Evolutionary conservation across 78 protist species (phyloP).

Genomic region (Anaeramoeba ignava): DNA sequence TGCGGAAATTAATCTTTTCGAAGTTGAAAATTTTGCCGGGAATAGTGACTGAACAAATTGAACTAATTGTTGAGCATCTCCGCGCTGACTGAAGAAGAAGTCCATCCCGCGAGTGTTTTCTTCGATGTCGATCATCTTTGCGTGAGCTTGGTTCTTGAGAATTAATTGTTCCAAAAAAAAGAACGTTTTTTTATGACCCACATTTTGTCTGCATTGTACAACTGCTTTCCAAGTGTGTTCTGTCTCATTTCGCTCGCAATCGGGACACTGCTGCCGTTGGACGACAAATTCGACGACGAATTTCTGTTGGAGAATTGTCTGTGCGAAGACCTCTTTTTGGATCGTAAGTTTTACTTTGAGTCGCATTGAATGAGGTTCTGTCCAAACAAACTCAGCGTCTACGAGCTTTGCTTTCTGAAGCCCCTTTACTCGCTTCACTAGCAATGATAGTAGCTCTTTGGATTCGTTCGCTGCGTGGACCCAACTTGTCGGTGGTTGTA

Average conservation of each 20-base stretch:
- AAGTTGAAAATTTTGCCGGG: slow-evolving; percentile 3
- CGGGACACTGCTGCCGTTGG: slow-evolving; percentile 61
- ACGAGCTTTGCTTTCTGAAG: slow-evolving; percentile 68
- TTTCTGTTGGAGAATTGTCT: slow-evolving; percentile 52
- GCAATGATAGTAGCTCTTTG: slow-evolving; percentile 75
- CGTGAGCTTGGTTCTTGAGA: slow-evolving; percentile 78
- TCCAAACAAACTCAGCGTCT: slow-evolving; percentile 97
- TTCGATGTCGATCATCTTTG: slow-evolving; percentile 39
- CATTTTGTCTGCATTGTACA: slow-evolving; percentile 90
- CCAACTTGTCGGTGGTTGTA: slow-evolving; percentile 70
- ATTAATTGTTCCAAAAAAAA: slow-evolving; percentile 89
- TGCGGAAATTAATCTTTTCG: slow-evolving; percentile 60
- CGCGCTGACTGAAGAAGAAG: slow-evolving; percentile 61
- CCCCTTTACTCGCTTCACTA: slow-evolving; percentile 18
- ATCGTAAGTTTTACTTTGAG: slow-evolving; percentile 78
- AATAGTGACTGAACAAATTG: background rate
- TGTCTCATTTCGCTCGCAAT: slow-evolving; percentile 71
- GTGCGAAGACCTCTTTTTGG: slow-evolving; percentile 74
- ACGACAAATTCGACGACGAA: slow-evolving; percentile 79
- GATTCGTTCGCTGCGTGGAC: slow-evolving; percentile 67
- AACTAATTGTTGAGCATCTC: slow-evolving; percentile 5
- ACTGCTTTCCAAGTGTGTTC: slow-evolving; percentile 82
- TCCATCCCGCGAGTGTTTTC: slow-evolving; percentile 84
- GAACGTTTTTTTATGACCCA: slow-evolving; percentile 85
- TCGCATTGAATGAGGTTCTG: slow-evolving; percentile 96